phyloP scores from a whole-genome alignment of 345 rosid species.

The Pelargonium nanum region DNA sequence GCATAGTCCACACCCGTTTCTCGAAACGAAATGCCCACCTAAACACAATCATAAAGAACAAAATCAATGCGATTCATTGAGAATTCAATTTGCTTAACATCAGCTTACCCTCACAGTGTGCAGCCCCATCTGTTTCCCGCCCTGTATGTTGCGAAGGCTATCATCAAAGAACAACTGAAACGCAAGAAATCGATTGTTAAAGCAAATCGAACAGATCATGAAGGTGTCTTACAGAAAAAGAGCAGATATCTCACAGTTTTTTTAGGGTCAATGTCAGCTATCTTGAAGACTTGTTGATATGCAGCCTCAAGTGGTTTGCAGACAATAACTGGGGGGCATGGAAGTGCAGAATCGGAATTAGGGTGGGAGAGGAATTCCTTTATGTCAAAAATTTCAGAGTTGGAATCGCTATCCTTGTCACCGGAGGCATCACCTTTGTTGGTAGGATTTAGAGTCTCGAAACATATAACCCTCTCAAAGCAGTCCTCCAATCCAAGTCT shows the following conservation, averaged over 20 bases:
- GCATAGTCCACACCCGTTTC: constrained; percentile 62
- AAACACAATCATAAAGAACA: neutral
- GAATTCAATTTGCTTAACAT: too few species aligned
- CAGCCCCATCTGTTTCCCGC: constrained; percentile 66
- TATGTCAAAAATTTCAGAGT: neutral
- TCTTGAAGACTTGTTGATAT: constrained; percentile 57
- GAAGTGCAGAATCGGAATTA: constrained; percentile 24
- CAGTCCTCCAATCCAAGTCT: constrained; percentile 85
- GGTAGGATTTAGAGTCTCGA: constrained; percentile 69
- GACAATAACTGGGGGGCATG: constrained; percentile 42
- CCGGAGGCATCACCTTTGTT: constrained; percentile 18
- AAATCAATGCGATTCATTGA: neutral
- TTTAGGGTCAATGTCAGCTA: constrained; percentile 56
- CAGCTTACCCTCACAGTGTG: constrained; percentile 71
- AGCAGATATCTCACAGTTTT: constrained; percentile 46
- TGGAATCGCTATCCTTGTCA: too few species aligned
- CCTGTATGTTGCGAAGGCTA: constrained; percentile 63
- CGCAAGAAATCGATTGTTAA: neutral
- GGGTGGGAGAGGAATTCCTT: constrained; percentile 6
- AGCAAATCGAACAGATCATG: neutral
- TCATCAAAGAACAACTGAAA: constrained; percentile 87
- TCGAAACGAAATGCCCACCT: constrained; percentile 69
- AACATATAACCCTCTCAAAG: constrained; percentile 74
- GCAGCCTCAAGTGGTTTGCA: constrained; percentile 87
- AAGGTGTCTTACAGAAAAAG: too few species aligned